Conservation (phyloP, 306 rosid species). For the Dalbergia cultrata region DNA sequence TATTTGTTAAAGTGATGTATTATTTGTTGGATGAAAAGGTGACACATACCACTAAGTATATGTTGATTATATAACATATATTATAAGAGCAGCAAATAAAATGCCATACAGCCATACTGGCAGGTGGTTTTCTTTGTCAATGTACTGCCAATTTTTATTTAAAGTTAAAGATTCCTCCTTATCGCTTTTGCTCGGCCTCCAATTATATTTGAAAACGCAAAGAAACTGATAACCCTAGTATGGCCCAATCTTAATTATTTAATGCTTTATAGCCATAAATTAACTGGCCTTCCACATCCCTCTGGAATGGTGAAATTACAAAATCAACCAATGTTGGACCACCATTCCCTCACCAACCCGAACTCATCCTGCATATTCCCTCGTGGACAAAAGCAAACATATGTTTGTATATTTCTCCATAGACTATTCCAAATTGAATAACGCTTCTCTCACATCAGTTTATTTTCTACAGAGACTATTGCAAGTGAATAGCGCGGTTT, state of each 20-base stretch:
- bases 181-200: conserved; percentile 1
- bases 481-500: too few species aligned
- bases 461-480: too few species aligned
- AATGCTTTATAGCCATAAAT: neutral
- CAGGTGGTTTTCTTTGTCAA: conserved; percentile 17
- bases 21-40: too few species aligned
- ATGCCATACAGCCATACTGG: conserved; percentile 1
- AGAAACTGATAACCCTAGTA: conserved; percentile 20
- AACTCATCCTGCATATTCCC: neutral
- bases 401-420: neutral
- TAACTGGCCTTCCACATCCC: neutral
- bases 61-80: neutral
- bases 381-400: neutral
- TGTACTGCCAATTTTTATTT: neutral
- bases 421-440: neutral
- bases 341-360: neutral
- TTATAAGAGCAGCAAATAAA: conserved; percentile 1
- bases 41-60: neutral
- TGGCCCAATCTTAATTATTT: conserved; percentile 28
- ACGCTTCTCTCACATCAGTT: neutral
- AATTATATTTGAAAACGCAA: neutral
- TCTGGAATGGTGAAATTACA: conserved; percentile 15
- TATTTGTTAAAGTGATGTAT: too few species aligned
- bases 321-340: conserved; percentile 26
- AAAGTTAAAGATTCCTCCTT: neutral